Conservation (phyloP, 1,139 yeast species). For the Scheffersomyces segobiensis region DNA sequence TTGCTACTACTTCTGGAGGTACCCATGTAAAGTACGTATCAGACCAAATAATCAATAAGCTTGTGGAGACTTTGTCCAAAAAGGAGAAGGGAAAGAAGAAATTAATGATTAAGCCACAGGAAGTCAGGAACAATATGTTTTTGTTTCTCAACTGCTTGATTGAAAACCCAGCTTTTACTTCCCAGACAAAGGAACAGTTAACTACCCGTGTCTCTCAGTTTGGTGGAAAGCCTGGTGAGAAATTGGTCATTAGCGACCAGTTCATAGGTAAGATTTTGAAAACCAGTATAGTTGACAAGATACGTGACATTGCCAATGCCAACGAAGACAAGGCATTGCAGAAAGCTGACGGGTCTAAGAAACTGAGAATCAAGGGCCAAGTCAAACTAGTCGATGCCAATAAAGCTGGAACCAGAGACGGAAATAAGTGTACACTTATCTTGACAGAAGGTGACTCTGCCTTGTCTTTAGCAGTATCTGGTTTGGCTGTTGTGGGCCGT, state of each 20-base stretch:
- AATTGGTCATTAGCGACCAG: constrained; percentile 66
- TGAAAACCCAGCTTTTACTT: constrained; percentile 96
- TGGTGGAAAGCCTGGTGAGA: constrained; percentile 70
- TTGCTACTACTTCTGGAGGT: constrained; percentile 97
- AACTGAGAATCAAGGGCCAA: constrained; percentile 83
- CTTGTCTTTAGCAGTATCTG: constrained; percentile 87
- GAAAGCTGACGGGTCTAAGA: constrained; percentile 87
- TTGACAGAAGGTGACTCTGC: constrained; percentile 99
- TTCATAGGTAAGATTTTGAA: constrained; percentile 70
- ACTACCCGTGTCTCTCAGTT: constrained; percentile 87
- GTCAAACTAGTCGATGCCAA: constrained; percentile 95
- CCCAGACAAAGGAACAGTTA: constrained; percentile 95
- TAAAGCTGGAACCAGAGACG: constrained; percentile 93
- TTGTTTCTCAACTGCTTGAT: constrained; percentile 87
- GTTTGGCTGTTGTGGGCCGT: constrained; percentile 92
- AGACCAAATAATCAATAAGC: constrained; percentile 77
- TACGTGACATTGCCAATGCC: constrained; percentile 78
- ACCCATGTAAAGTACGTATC: constrained; percentile 88
- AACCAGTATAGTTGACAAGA: constrained; percentile 81
- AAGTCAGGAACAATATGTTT: constrained; percentile 88
- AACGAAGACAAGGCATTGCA: constrained; percentile 88
- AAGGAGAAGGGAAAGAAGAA: constrained; percentile 74
- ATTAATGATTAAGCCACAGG: constrained; percentile 80
- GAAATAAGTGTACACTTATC: constrained; percentile 87
- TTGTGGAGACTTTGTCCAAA: constrained; percentile 61